phyloP scores from a whole-genome alignment of 352 stramenopile species.

The Globisporangium parvum region DNA sequence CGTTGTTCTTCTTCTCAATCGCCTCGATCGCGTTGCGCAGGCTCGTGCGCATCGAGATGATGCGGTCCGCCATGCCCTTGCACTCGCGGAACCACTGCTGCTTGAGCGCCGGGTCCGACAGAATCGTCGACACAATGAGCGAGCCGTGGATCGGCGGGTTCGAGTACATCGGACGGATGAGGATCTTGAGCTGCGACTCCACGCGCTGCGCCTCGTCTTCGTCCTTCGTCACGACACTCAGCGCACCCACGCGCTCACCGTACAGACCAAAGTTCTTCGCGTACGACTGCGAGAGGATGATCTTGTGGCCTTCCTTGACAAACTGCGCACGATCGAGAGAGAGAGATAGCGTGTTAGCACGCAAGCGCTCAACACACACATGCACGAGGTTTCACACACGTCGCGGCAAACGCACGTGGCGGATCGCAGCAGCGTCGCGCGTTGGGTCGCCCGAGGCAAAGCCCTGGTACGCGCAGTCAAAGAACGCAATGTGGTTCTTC shows the following conservation, averaged over 20 bases:
- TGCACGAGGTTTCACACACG: not conserved
- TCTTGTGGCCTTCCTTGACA: conserved; percentile 96
- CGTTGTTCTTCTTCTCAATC: conserved; percentile 72
- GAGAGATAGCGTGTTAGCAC: not conserved
- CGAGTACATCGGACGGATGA: conserved; percentile 99
- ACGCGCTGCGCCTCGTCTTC: conserved; percentile 95
- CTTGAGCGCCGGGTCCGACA: conserved; percentile 91
- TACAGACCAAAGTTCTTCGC: conserved; percentile 99
- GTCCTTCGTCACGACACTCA: conserved; percentile 93
- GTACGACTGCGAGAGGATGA: conserved; percentile 97
- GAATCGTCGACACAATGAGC: conserved; percentile 95
- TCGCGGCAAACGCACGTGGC: conserved; percentile 50
- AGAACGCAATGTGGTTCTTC: conserved; percentile 96
- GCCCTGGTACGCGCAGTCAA: conserved; percentile 99
- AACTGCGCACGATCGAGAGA: conserved; percentile 53
- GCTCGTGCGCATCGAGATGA: conserved; percentile 91
- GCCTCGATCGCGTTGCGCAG: conserved; percentile 81
- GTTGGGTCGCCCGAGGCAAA: conserved; percentile 97
- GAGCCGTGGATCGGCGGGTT: conserved; percentile 98
- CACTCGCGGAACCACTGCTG: conserved; percentile 93
- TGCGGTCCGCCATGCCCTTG: conserved; percentile 94
- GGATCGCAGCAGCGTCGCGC: conserved; percentile 93
- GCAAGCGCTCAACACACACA: not conserved
- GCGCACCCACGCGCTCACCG: conserved; percentile 95
- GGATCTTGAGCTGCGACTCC: conserved; percentile 97